Evolutionary conservation across 371 early-diverging fungal species (phyloP), one percentile per base, ranked within the genome.

Genomic region (Chytridiales sp.): DNA sequence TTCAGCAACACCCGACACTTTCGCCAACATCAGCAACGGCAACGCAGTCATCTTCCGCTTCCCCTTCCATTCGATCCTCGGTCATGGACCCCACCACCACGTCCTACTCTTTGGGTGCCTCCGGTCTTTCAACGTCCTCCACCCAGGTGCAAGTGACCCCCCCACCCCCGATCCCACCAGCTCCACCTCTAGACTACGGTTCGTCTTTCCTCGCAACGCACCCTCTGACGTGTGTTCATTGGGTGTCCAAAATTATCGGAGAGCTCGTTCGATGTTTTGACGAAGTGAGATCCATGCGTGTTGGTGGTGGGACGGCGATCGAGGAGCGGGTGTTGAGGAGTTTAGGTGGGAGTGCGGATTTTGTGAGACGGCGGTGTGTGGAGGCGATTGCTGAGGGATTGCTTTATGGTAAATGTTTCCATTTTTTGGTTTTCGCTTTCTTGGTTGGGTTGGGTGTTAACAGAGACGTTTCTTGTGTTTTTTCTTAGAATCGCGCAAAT

Each of bases 401-500:
- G 21, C 19, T 66, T 26, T 46, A 31, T n/a, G 70, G 77, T 77
- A 44, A 39, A 56, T 29, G 22, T 21, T 32, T n/a, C 17, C 26
- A 56, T 34, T 59, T 19, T 3, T 36, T 64, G 61, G 38, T 44
- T 59, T 41, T 68, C 64, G 65, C 0, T 68, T 60, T 53, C 63
- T 65, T 63, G 68, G 69, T 62, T 69, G 70, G 26, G 66, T 68
- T 56, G 68, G 52, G 51, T 50, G 35, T 35, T 3, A 42, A 42
- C 47, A 19, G 31, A 29, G 47, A 66, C 66, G 52, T 61, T 62
- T 34, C 66, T 67, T 22, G 73, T 11, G 21, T 40, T 13, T 21
- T n/a, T n/a, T n/a, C n/a, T n/a, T n/a, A 86, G 96, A 93, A 72
- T 88, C 91, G 21, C 80, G 80, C 55, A 75, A 73, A 17, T 92